Conservation (phyloP, 2,329 filamentous ascomycete species). For the Penicillium verrucosum region DNA sequence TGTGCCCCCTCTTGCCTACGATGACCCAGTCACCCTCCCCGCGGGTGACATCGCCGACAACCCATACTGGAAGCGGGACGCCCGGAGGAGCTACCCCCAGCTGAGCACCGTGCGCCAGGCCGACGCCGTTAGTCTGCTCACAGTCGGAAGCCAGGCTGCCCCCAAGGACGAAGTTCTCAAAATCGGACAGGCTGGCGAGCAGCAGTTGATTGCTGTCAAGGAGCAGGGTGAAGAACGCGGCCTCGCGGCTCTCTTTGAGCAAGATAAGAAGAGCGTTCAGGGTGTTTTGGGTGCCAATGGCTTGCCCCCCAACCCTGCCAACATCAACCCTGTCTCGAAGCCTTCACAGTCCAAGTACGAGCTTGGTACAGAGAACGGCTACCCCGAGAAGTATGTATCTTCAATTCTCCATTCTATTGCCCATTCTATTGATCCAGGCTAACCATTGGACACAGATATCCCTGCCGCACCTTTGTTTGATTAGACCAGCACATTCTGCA, state of each 20-base stretch:
- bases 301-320: conserved; percentile 80
- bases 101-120: conserved; percentile 77
- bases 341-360: conserved; percentile 55
- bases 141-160: conserved; percentile 73
- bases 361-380: conserved; percentile 64
- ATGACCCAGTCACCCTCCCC: conserved; percentile 79
- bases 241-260: conserved; percentile 70
- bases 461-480: conserved; percentile 47
- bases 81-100: conserved; percentile 75
- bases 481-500: conserved; percentile 12
- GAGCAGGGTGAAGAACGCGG: conserved; percentile 70
- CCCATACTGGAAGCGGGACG: conserved; percentile 94
- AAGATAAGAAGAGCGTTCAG: conserved; percentile 54
- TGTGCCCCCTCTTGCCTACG: conserved; percentile 67
- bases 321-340: conserved; percentile 51
- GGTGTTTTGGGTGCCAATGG: conserved; percentile 70
- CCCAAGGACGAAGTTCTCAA: conserved; percentile 76
- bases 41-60: conserved; percentile 86
- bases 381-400: conserved; percentile 63
- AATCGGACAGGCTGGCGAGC: conserved; percentile 69
- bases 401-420: neutral
- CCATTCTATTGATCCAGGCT: conserved; percentile 21
- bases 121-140: conserved; percentile 80
- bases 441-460: conserved; percentile 35
- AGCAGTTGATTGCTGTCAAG: conserved; percentile 72